Base-by-base conservation (phyloP, 2,329 filamentous ascomycete genomes). In the Epichloe sibirici region DNA sequence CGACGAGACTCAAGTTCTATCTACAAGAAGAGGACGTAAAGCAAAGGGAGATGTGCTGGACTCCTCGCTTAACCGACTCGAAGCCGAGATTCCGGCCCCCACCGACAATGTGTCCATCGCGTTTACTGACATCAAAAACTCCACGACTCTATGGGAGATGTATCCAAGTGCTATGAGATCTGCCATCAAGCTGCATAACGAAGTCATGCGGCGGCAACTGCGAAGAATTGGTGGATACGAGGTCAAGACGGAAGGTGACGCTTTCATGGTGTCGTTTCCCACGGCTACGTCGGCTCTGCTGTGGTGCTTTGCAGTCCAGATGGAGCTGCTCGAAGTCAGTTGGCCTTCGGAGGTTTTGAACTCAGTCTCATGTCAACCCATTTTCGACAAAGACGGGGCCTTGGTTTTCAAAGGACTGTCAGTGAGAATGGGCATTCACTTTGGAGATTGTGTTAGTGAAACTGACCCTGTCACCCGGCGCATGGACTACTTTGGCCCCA, bases 41-140 rank as follows among this genome's bases (percentile, higher is more conserved):
- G 63, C 71, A 56, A 83, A 81, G 69, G 76, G 70, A 34, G 79
- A 81, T 53, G 78, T 84, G n/a, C 82, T 87, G 52, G 90, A 97
- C 66, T 95, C 90, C 25, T 88, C 86, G 51, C 79, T 98, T 51
- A 86, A 88, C 54, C 82, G 91, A 47, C 82, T 97, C 34, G 89
- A 93, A 58, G 84, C 86, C 51, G 91, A 95, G 69, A 90, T 97
- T 48, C 87, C 91, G 56, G 88, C 93, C 12, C 93, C 93, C 0
- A 88, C 84, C 1, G 91, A 91, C 46, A 88, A 95, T 62, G 82
- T 97, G 48, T 87, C 89, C 43, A 89, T 98, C 63, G 90, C 95
- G 48, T 98, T 98, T 66, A 98, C 93, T 0, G 93, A 98, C 72
- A 98, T 98, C 77, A 97, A 97, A 75, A 95, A 91, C 71, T 97